Evolutionary conservation across 441 rosid species (phyloP).

Genomic region (Jatropha multifida): DNA sequence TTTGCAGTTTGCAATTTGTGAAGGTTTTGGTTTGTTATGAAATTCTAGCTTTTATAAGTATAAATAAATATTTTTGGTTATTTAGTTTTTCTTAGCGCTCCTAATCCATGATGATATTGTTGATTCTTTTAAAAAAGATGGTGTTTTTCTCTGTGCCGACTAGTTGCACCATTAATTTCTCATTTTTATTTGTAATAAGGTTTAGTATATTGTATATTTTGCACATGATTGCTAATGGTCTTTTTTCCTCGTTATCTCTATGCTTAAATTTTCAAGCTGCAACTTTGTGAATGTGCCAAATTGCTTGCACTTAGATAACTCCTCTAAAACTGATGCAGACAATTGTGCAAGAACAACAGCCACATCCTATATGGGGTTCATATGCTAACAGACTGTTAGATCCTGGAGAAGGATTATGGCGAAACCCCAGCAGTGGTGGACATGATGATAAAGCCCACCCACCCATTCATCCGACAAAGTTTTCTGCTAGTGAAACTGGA

Average conservation of each 20-base stretch:
- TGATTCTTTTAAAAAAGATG: not conserved
- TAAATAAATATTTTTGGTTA: not conserved
- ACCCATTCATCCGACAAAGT: constrained; percentile 96
- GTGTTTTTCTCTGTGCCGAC: not conserved
- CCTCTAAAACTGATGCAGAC: constrained; percentile 45
- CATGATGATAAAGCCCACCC: constrained; percentile 99
- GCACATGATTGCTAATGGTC: not conserved
- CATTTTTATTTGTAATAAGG: not conserved
- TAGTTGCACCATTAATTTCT: not conserved
- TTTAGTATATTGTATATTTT: not conserved
- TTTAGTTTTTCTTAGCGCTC: not conserved
- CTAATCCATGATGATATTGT: not conserved
- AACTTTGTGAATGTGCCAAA: not conserved
- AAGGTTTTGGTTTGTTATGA: not conserved
- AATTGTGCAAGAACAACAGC: constrained; percentile 80
- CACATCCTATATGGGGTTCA: constrained; percentile 87
- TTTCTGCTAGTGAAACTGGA: constrained; percentile 72
- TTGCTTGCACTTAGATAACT: constrained; percentile 1
- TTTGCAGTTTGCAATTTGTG: not conserved
- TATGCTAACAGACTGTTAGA: constrained; percentile 81
- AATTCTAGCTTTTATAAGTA: not conserved
- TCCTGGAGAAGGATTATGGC: constrained; percentile 78
- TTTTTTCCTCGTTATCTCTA: not conserved
- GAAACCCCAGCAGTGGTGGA: constrained; percentile 91
- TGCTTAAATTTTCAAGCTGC: not conserved